These are phyloP conservation scores for Salvia splendens DNA, from an alignment of 257 asterid species.

Conservation along the genomic window DNA sequence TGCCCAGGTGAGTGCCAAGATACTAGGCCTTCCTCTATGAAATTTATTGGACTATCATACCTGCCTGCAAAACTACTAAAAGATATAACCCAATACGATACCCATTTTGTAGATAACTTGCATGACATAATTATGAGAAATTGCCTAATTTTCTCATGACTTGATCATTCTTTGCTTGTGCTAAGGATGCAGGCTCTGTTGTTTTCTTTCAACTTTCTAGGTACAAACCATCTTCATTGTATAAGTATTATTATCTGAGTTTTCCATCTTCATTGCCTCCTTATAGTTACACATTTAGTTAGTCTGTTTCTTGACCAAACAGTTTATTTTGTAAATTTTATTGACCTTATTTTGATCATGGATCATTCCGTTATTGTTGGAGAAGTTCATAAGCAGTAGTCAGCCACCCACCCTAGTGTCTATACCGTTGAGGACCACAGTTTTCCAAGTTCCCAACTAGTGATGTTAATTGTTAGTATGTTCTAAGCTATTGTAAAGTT, in stretches of 20 bases:
- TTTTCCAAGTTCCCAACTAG: not conserved
- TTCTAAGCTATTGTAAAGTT: slow-evolving; percentile 1
- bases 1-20: slow-evolving; percentile 77
- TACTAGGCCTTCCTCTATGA: slow-evolving; percentile 11
- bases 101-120: slow-evolving; percentile 10
- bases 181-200: not conserved
- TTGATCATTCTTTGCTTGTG: slow-evolving; percentile 26
- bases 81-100: slow-evolving; percentile 23
- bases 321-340: not conserved
- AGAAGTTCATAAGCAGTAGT: not conserved
- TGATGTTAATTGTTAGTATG: not conserved
- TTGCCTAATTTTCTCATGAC: slow-evolving; percentile 10
- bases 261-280: slow-evolving; percentile 15
- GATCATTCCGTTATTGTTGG: not conserved
- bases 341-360: not conserved
- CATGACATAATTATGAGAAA: slow-evolving; percentile 15
- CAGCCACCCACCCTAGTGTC: not conserved
- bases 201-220: not conserved
- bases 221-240: not conserved
- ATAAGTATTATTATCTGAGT: not conserved
- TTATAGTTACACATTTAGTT: slow-evolving; percentile 8
- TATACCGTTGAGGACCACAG: not conserved
- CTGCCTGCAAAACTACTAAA: slow-evolving; percentile 21
- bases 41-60: slow-evolving; percentile 23
- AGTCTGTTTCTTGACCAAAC: not conserved